phyloP scores from a whole-genome alignment of 768 basidiomycete species.

The Phaeotremella fagi region DNA sequence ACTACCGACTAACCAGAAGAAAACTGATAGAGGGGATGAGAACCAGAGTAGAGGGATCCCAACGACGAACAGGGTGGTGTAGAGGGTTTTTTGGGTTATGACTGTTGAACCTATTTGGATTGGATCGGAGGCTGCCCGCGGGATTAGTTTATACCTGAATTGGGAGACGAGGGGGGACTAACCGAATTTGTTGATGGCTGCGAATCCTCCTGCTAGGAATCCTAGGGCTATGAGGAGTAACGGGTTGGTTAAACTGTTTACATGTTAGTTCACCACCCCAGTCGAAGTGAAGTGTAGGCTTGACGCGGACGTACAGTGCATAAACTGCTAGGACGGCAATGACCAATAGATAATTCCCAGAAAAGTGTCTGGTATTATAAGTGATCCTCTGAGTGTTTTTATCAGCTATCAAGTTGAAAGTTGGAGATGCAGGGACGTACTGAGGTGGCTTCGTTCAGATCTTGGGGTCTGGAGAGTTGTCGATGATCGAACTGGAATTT shows the following conservation, averaged over 20 bases:
- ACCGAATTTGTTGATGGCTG: constrained; percentile 86
- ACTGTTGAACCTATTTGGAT: constrained; percentile 73
- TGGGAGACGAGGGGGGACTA: constrained; percentile 38
- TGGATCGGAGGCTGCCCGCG: constrained; percentile 70
- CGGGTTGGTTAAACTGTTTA: constrained; percentile 68
- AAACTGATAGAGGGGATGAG: constrained; percentile 56
- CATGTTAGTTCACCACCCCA: background rate
- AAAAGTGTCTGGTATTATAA: constrained; percentile 63
- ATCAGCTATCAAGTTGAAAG: background rate
- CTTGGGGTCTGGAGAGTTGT: constrained; percentile 30
- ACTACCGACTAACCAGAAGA: constrained; percentile 93
- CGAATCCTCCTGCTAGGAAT: constrained; percentile 88
- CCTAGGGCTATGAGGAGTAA: constrained; percentile 72
- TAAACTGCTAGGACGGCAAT: constrained; percentile 85
- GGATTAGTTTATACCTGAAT: background rate
- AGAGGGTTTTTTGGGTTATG: constrained; percentile 84
- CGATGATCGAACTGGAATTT: constrained; percentile 1
- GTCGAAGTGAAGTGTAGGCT: no score
- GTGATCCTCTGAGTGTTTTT: background rate
- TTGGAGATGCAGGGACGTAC: constrained; percentile 1
- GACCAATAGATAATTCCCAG: constrained; percentile 89
- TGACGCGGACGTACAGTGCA: constrained; percentile 61
- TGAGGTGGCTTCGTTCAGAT: constrained; percentile 12
- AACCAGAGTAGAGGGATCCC: constrained; percentile 72
- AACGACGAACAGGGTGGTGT: constrained; percentile 82